Conservation (phyloP, 164 flowering plant genomes). For the Tetracentron sinense region DNA sequence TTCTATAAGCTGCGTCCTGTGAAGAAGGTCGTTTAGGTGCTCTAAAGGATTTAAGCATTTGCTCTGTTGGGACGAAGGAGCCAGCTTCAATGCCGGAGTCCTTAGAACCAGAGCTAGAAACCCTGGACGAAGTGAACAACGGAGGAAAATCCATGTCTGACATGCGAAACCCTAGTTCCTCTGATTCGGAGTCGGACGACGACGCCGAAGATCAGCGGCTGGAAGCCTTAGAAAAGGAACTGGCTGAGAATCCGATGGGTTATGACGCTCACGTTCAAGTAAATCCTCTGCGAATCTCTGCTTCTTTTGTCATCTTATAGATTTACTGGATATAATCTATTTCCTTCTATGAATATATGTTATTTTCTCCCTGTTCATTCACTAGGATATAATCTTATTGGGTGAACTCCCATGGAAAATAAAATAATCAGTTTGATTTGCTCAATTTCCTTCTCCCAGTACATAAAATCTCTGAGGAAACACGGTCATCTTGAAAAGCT, state of each 20-base stretch:
- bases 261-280: conserved; percentile 77
- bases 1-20: too few species aligned
- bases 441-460: conserved; percentile 36
- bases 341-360: not conserved
- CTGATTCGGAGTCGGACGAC: conserved; percentile 43
- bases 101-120: conserved; percentile 5
- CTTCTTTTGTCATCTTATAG: not conserved
- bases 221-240: conserved; percentile 49
- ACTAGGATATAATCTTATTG: too few species aligned
- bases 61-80: too few species aligned
- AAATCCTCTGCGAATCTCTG: not conserved
- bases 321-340: not conserved
- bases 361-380: too few species aligned
- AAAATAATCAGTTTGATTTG: not conserved
- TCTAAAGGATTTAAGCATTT: too few species aligned
- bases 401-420: not conserved
- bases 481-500: conserved; percentile 70
- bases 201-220: conserved; percentile 42
- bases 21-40: too few species aligned
- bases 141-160: not conserved
- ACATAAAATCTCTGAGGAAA: conserved; percentile 61
- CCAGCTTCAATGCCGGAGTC: conserved; percentile 23
- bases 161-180: conserved; percentile 23
- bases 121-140: conserved; percentile 4
- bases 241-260: conserved; percentile 52